Conservation (phyloP, 768 basidiomycete genomes). For the Boletus rufocinnamomeus region DNA sequence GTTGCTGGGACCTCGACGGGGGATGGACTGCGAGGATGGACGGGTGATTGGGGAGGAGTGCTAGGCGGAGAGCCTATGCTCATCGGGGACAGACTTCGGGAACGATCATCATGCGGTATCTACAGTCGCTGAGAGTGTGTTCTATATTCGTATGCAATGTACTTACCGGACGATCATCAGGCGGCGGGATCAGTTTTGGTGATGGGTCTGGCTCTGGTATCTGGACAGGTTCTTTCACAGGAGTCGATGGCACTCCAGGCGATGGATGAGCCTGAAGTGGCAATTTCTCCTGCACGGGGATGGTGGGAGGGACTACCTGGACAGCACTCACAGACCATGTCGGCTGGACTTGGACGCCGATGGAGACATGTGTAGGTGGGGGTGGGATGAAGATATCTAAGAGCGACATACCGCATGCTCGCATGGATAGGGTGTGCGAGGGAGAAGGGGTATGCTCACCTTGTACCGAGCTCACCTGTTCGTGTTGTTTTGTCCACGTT, state of each 20-base stretch:
- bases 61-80: slow-evolving; percentile 54
- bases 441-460: slow-evolving; percentile 37
- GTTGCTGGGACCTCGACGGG: slow-evolving; percentile 6
- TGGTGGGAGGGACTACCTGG: slow-evolving; percentile 35
- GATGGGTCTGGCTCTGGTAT: slow-evolving; percentile 3
- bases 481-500: slow-evolving; percentile 53
- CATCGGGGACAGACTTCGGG: slow-evolving; percentile 61
- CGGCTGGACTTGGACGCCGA: slow-evolving; percentile 49
- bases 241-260: slow-evolving; percentile 11
- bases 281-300: slow-evolving; percentile 16
- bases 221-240: slow-evolving; percentile 15
- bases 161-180: slow-evolving; percentile 28
- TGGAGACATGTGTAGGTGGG: slow-evolving; percentile 37
- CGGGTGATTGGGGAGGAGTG: slow-evolving; percentile 36
- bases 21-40: slow-evolving; percentile 3
- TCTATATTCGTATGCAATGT: neutral
- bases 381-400: slow-evolving; percentile 30
- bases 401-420: slow-evolving; percentile 31
- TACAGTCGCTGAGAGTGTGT: slow-evolving; percentile 30
- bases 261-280: slow-evolving; percentile 7
- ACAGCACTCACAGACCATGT: slow-evolving; percentile 39
- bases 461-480: slow-evolving; percentile 42
- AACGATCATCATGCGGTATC: slow-evolving; percentile 34
- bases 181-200: slow-evolving; percentile 17
- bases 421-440: slow-evolving; percentile 16